Evolutionary conservation across 208 protist species (phyloP), one percentile per base, ranked within the genome.

Genomic region (Herpetomonas tarakana): DNA sequence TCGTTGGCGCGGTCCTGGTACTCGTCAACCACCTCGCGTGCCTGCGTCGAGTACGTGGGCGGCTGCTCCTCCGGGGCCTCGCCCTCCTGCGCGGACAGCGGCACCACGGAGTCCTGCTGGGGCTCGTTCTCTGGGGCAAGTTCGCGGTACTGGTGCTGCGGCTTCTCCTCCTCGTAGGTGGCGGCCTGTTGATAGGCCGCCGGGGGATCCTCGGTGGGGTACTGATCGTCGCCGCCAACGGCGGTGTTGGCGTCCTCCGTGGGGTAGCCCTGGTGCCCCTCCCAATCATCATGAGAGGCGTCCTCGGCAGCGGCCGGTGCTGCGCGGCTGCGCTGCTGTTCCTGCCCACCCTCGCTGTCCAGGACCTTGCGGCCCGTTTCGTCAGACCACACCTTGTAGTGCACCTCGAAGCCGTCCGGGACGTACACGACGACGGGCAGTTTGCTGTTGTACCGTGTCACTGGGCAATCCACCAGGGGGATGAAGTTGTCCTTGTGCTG

Each of bases 401-500:
- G 79, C 41, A 86, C 52, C 51, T 82, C 79, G 11, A 57, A 58
- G 14, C 62, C 75, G 55, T 82, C 54, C 12, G 79, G 75, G 29
- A 76, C 55, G 67, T 82, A 86, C 46, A 86, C 71, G 22, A 86
- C 79, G 11, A 80, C 68, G n/a, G 77, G 77, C 22, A 74, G 58
- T 64, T 66, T 76, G 61, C 71, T 78, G 53, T 78, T 83, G 52
- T 83, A 83, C 41, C 30, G n/a, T 2, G 69, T 18, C 19, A 79
- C 52, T 14, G 53, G 63, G 12, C 21, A 46, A 27, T 76, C 60
- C 21, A 52, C 54, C 47, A 64, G 49, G 18, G 47, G 2, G 41
- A 60, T 45, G 39, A 49, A 60, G 52, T 46, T 44, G 45, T 63
- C 59, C 47, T 58, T 27, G 24, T 26, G 21, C 29, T 62, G 51